Conservation (phyloP, 2,329 filamentous ascomycete species). For the Penicillium sp. region DNA sequence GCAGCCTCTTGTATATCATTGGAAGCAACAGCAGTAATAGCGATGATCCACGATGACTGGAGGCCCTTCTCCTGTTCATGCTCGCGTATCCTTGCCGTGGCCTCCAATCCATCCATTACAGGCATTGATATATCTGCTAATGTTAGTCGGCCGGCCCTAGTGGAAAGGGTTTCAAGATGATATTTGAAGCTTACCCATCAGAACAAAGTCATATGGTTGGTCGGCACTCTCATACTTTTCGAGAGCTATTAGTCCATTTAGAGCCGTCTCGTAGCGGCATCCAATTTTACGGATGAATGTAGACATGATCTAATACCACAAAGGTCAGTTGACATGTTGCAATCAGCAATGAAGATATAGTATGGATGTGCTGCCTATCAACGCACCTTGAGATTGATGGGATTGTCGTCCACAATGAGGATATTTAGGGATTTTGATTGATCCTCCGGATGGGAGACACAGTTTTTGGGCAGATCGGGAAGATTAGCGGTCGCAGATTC, state of each 20-base stretch:
- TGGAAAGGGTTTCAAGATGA: background rate
- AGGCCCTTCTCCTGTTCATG: slow-evolving; percentile 30
- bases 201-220: slow-evolving; percentile 35
- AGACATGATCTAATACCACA: slow-evolving; percentile 30
- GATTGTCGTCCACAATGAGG: slow-evolving; percentile 45
- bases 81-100: slow-evolving; percentile 43
- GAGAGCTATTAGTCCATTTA: slow-evolving; percentile 41
- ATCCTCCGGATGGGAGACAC: background rate
- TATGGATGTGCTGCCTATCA: background rate
- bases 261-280: slow-evolving; percentile 36
- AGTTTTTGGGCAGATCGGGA: background rate
- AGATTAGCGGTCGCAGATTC: background rate
- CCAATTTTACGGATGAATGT: slow-evolving; percentile 43
- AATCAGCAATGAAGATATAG: background rate
- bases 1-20: slow-evolving; percentile 33
- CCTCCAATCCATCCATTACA: slow-evolving; percentile 45
- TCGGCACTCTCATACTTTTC: slow-evolving; percentile 33
- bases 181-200: slow-evolving; percentile 29
- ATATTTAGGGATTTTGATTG: slow-evolving; percentile 21
- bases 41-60: slow-evolving; percentile 28
- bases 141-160: slow-evolving; percentile 9
- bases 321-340: background rate
- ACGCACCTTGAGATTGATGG: slow-evolving; percentile 40
- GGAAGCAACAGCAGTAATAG: slow-evolving; percentile 34
- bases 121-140: slow-evolving; percentile 46